Base-by-base conservation (phyloP, 1,284 basidiomycete species). In the Microbotryum lychnidis-dioicae region DNA sequence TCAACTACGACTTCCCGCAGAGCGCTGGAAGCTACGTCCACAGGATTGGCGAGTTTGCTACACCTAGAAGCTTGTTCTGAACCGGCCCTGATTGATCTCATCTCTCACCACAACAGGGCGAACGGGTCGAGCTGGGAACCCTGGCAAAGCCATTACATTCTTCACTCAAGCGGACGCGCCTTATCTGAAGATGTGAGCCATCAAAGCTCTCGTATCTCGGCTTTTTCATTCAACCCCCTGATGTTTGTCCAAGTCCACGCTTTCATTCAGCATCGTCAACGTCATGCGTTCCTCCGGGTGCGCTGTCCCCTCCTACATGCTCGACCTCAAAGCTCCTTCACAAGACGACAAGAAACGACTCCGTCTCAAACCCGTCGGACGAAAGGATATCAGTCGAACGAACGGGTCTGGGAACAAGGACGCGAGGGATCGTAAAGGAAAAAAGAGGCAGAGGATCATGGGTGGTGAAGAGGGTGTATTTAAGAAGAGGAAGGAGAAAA, bases 11-110 rank as follows among this genome's bases (percentile, higher is more conserved):
- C 76, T 94, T 96, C 76, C 92, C 92, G 2, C 91, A 87, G 57
- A 91, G 84, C 59, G 87, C 94, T 3, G 91, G 96, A 75, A 90
- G 86, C 70, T 98, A 98, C 73, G 84, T 98, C 42, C 94, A 98
- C 76, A 82, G 94, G 29, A 96, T 98, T 62, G 94, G 27, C 27
- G 27, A 27, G 27, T 27, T 27, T 27, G 27, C 27, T 27, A 27
- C 0, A 27, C 27, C 27, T 27, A 27, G 27, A 6, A 27, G 6
- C 27, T 27, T 27, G 27, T 0, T 27, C 27, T 27, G 27, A 27
- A 27, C 27, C 5, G 27, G 27, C 27, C 6, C 27, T 27, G 27
- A 27, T 27, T 27, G 5, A 27, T 27, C 27, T 27, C 27, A 27
- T 27, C 27, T 27, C 27, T 27, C 27, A 27, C 27, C 27, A 27